phyloP scores from a whole-genome alignment of 129 eudicot genomes.

The Artemisia argyi region DNA sequence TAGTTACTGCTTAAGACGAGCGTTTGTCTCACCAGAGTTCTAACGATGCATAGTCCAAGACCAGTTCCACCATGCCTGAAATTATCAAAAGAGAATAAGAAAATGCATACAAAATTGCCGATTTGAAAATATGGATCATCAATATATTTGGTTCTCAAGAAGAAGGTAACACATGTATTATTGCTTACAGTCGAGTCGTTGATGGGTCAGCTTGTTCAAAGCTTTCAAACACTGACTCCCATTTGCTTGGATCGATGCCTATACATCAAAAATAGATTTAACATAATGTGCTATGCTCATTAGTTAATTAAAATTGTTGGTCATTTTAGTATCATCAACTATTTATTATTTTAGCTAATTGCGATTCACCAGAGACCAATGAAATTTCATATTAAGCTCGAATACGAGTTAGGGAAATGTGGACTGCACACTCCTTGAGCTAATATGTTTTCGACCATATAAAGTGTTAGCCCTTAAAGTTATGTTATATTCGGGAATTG shows the following conservation, averaged over 20 bases:
- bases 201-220: conserved; percentile 99
- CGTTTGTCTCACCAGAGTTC: conserved; percentile 81
- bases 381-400: too few species aligned
- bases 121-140: not conserved
- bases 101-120: not conserved
- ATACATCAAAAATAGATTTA: not conserved
- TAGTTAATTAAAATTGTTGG: not conserved
- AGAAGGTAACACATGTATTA: not conserved
- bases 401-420: too few species aligned
- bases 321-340: too few species aligned
- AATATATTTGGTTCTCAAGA: not conserved
- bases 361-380: too few species aligned
- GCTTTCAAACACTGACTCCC: conserved; percentile 67
- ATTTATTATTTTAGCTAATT: too few species aligned
- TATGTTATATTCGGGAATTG: too few species aligned
- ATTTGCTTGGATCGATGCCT: conserved; percentile 55
- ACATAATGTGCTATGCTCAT: conserved; percentile 16
- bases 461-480: too few species aligned
- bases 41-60: conserved; percentile 95
- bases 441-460: too few species aligned
- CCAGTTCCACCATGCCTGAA: conserved; percentile 99
- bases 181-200: conserved; percentile 83
- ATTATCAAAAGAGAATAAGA: conserved; percentile 11
- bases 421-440: too few species aligned
- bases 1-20: not conserved